Evolutionary conservation across 2,329 filamentous ascomycete species (phyloP).

Genomic region (Pezicula neosporulosa): DNA sequence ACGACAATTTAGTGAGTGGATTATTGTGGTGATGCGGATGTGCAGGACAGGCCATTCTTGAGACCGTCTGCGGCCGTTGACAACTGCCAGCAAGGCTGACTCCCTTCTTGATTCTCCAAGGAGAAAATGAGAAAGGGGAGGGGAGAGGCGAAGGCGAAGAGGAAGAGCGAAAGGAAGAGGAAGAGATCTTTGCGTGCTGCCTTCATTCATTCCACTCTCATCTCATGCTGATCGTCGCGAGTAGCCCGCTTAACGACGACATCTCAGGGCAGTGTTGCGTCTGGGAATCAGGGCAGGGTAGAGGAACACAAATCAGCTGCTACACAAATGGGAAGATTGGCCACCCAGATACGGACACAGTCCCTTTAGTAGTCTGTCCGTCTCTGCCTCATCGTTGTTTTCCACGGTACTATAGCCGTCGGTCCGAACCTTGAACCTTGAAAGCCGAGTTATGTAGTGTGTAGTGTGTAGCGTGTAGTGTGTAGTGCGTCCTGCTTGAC

Average conservation of each 20-base stretch:
- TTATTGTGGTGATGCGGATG: not conserved
- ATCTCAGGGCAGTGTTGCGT: not conserved
- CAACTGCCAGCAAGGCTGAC: not conserved
- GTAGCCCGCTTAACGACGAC: not conserved
- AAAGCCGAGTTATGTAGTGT: too few relatives aligned
- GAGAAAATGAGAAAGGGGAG: not conserved
- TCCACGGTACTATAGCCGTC: constrained; percentile 1
- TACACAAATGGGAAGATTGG: not conserved
- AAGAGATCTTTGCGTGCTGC: not conserved
- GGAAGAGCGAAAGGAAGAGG: too few relatives aligned
- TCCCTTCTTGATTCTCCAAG: not conserved
- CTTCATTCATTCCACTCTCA: not conserved
- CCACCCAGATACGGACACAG: not conserved
- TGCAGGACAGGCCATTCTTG: not conserved
- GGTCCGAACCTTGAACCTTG: constrained; percentile 7
- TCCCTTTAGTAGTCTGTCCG: not conserved
- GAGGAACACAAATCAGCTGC: not conserved
- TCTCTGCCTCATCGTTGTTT: not conserved
- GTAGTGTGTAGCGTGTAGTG: too few relatives aligned
- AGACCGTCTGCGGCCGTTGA: not conserved
- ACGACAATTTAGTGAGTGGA: not conserved
- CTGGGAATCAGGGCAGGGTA: not conserved
- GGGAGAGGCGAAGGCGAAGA: too few relatives aligned
- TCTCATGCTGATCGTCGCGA: not conserved
- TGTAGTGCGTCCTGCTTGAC: not conserved